These are phyloP conservation scores for Fusarium papillatum DNA, from an alignment of 2,329 filamentous ascomycete genomes.

Conservation along the genomic window DNA sequence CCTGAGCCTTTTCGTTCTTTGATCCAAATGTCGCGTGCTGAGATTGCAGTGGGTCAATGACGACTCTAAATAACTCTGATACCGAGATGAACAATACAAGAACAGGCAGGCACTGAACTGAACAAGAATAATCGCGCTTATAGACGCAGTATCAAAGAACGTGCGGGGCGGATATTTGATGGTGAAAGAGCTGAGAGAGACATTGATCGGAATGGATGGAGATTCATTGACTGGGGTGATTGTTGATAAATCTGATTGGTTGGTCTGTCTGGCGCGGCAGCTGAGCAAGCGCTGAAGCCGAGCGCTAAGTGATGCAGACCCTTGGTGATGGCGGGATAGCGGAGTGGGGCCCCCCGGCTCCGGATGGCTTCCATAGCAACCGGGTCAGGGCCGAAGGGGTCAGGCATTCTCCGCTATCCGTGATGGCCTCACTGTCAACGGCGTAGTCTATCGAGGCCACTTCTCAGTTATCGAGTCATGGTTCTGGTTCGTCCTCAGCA, in stretches of 20 bases:
- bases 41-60: neutral
- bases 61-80: neutral
- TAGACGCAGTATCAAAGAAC: neutral
- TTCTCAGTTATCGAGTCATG: no score
- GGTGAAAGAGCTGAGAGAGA: neutral
- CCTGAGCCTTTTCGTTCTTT: neutral
- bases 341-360: neutral
- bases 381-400: neutral
- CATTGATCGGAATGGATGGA: neutral
- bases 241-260: slow-evolving; percentile 14
- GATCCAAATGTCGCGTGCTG: neutral
- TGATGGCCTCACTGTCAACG: neutral
- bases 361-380: neutral
- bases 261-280: neutral
- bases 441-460: neutral
- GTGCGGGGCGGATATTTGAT: neutral
- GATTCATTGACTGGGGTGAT: neutral
- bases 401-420: neutral
- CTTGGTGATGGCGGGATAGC: neutral
- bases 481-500: neutral
- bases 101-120: neutral
- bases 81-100: neutral
- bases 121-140: neutral
- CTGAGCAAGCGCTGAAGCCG: slow-evolving; percentile 1
- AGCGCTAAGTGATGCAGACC: neutral